Base-by-base conservation (phyloP, 352 stramenopile species). In the Pythium aquatile region DNA sequence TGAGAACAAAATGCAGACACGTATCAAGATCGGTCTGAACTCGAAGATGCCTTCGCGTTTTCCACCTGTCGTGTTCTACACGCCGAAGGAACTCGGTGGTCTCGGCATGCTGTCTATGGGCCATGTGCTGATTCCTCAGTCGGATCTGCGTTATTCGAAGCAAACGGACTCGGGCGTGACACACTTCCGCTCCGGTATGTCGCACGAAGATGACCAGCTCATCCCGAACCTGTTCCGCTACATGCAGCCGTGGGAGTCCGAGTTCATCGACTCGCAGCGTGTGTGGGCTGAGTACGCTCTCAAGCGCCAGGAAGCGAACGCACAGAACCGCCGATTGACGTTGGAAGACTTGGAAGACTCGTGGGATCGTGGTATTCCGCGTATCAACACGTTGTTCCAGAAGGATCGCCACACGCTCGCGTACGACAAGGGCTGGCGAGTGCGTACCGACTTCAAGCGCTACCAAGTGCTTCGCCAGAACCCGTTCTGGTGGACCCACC, bases 1-100 rank as follows among this genome's bases (percentile, higher is more conserved):
- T 72, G 98, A 99, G 71, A 99, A 99, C 80, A 99, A 99, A 83
- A 99, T 99, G 67, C 98, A 99, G 76, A 99, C 97, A 52, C 88
- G 98, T 77, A 99, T 99, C 78, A 99, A 99, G 85, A 99, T 99
- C 63, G 98, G 98, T 6, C 75, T 99, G 55, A 99, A 99, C 88
- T 99, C 94, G 70, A 99, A 99, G 78, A 99, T 99, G 97, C 97
- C 97, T 42, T 98, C 93, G 53, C 93, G 97, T 58, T 99, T 99
- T 83, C 98, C 98, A 39, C 98, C 98, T 11, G 97, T 99, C 28
- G 97, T 99, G 28, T 99, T 99, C 75, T 99, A 99, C 76, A 99
- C 97, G 17, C 98, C 98, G 0, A 99, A 99, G 73, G 98, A 99
- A 68, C 69, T 99, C 13, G 98, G 98, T 64, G 98, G 98, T 52